Percentiles rank a stretch among this genome's conserved stretches.
phyloP scores from a whole-genome alignment of 2,329 filamentous ascomycete species.

The Pseudogymnoascus sp. region DNA sequence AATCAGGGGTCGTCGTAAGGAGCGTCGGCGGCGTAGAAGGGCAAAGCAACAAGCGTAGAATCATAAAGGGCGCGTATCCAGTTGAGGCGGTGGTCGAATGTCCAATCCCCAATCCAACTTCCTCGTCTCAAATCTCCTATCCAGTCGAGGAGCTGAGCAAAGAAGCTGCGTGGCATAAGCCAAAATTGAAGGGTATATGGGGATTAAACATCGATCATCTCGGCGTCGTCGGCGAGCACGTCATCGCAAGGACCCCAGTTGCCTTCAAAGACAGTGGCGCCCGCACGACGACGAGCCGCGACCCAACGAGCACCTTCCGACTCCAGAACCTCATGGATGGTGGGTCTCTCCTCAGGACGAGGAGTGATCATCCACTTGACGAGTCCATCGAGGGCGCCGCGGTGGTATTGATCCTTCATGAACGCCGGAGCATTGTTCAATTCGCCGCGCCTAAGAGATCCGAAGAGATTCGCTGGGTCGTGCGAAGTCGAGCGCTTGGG shows the following conservation, averaged over 20 bases:
- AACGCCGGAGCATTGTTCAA: conserved; percentile 70
- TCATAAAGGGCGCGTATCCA: background rate
- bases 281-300: conserved; percentile 66
- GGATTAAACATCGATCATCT: conserved; percentile 32
- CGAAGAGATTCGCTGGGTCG: conserved; percentile 30
- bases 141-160: conserved; percentile 6
- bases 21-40: conserved; percentile 6
- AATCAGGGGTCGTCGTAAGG: conserved; percentile 3
- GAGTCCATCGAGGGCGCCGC: conserved; percentile 72
- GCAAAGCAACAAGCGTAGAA: conserved; percentile 3
- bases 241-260: conserved; percentile 79
- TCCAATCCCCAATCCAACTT: conserved; percentile 7
- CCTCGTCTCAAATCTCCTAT: conserved; percentile 9
- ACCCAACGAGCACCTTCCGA: conserved; percentile 77
- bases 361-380: conserved; percentile 85
- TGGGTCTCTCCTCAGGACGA: conserved; percentile 65
- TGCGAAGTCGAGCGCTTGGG: conserved; percentile 28
- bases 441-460: conserved; percentile 44
- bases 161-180: background rate
- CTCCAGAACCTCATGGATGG: conserved; percentile 64
- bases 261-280: conserved; percentile 93
- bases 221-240: conserved; percentile 31
- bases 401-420: conserved; percentile 72
- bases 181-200: background rate
- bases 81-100: conserved; percentile 4